Percentiles rank a stretch among this genome's conserved stretches.
Conservation (phyloP, 257 asterid species). For the Perilla frutescens region DNA sequence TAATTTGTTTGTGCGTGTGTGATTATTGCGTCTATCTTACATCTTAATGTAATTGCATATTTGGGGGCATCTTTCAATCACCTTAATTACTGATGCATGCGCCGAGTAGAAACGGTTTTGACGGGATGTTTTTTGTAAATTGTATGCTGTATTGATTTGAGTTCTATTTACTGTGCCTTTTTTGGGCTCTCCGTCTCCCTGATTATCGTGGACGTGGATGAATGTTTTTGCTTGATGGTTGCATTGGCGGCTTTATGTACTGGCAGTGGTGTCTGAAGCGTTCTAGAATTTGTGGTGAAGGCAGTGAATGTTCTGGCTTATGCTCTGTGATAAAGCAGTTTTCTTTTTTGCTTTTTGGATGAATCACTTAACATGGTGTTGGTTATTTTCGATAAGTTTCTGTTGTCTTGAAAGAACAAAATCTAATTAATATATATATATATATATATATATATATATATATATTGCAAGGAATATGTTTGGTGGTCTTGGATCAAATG, state of each 20-base stretch:
- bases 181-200: background rate
- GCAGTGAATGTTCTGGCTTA: conserved; percentile 11
- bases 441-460: too few species aligned
- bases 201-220: conserved; percentile 7
- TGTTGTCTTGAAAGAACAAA: conserved; percentile 2
- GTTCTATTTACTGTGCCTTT: background rate
- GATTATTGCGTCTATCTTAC: background rate
- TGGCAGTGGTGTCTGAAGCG: conserved; percentile 19
- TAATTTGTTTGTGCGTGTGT: background rate
- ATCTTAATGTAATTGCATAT: conserved; percentile 16
- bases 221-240: conserved; percentile 11
- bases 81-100: conserved; percentile 27
- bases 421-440: background rate
- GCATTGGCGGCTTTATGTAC: background rate
- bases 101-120: conserved; percentile 8
- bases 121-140: background rate
- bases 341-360: background rate
- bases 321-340: background rate
- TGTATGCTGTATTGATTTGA: background rate
- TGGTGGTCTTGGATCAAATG: conserved; percentile 8
- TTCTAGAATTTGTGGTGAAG: conserved; percentile 15
- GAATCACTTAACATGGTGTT: background rate
- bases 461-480: conserved; percentile 2
- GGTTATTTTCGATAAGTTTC: conserved; percentile 19
- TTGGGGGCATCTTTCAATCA: background rate